Base-by-base conservation (phyloP, 23 red algal species). In the Gracilaria caudata region DNA sequence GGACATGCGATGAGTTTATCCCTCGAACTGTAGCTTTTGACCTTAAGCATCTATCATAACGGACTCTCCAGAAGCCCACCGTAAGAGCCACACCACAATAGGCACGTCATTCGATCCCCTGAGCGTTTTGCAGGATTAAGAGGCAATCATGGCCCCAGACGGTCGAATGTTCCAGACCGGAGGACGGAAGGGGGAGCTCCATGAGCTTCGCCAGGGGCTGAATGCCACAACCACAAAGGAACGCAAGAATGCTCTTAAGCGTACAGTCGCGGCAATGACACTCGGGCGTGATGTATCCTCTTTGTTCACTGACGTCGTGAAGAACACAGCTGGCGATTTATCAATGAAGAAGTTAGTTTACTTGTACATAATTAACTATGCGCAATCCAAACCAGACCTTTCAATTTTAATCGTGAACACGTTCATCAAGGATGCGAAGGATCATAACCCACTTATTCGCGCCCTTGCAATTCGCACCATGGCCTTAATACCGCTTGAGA, bases 261-360 rank as follows among this genome's bases (percentile, higher is more conserved):
- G 90, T 72, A 79, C 82, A 26, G 92, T 98, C 49, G 96, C 92
- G 1, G 71, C 89, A 13, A 94, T 98, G 96, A 95, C 89, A 16
- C 64, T 98, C 7, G 96, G 96, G 26, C 80, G 88, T 21, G 96
- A 98, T 84, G 82, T 95, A 7, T 94, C 96, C 46, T 82, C 80
- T 32, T 87, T 98, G 5, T 98, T 98, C 58, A 59, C 96, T 19
- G 96, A 95, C 64, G 96, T 98, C 41, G 75, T 98, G 24, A 98
- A 98, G 81, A 94, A 92, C 92, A 90, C 90, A 11, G 78, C 90
- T 0, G 82, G 68, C 13, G 81, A 95, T 47, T 21, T 94, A 24
- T 90, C 91, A 80, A 79, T 95, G 84, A 98, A 98, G 64, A 98
- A 98, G 80, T 82, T 98, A 56, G 89, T 95, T 45, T 98, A 98